Percentiles rank a stretch among this genome's conserved stretches.
phyloP scores from a whole-genome alignment of 2,329 filamentous ascomycete genomes.

The Paracamarosporium sp. region DNA sequence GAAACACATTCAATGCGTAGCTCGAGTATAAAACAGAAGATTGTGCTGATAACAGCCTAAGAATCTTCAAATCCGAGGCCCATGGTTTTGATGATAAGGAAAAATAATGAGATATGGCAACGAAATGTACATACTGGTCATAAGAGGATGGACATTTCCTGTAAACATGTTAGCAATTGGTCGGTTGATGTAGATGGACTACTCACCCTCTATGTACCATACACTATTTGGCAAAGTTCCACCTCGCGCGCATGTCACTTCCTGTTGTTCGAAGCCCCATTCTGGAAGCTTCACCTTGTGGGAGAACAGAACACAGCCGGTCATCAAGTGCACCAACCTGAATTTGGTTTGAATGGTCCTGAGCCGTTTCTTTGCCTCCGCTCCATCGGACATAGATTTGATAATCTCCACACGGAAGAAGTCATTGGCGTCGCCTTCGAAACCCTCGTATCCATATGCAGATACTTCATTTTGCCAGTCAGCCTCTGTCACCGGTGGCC shows the following conservation, averaged over 20 bases:
- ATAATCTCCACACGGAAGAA: conserved; percentile 94
- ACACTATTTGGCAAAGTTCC: conserved; percentile 94
- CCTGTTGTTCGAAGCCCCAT: conserved; percentile 97
- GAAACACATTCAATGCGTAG: not conserved
- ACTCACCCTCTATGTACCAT: conserved; percentile 82
- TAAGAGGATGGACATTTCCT: conserved; percentile 2
- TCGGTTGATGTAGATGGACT: not conserved
- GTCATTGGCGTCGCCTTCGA: conserved; percentile 96
- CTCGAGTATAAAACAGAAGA: not conserved
- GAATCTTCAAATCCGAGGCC: no score
- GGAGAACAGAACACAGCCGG: conserved; percentile 92
- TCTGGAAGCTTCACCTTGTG: conserved; percentile 99
- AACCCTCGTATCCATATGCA: conserved; percentile 96
- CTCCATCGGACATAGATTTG: conserved; percentile 82
- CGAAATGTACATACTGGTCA: not conserved
- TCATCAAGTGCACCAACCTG: conserved; percentile 94
- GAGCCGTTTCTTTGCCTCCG: conserved; percentile 80
- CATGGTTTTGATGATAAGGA: no score
- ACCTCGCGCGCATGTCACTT: conserved; percentile 94
- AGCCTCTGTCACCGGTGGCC: conserved; percentile 56
- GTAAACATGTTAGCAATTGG: not conserved
- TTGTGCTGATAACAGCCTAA: no score
- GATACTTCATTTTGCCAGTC: conserved; percentile 94
- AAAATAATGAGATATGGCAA: no score
- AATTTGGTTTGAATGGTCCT: conserved; percentile 98